phyloP scores from a whole-genome alignment of 2,329 filamentous ascomycete species.

The Clathrospora elynae region DNA sequence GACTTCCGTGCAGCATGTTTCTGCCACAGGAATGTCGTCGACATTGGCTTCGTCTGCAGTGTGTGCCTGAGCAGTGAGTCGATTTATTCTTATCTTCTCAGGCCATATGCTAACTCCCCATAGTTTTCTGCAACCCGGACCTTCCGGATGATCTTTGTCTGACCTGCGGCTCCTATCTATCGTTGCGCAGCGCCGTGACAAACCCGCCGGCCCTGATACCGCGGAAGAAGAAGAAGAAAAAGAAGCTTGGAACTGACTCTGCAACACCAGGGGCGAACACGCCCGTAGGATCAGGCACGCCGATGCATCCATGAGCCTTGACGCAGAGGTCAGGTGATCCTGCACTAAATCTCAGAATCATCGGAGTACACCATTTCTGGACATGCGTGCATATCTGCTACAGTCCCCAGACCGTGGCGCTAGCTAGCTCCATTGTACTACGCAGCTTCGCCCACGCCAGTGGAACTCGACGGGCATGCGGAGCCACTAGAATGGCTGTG shows the following conservation, averaged over 20 bases:
- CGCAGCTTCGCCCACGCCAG: slow-evolving; percentile 1
- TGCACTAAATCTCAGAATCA: slow-evolving; percentile 5
- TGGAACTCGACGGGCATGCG: slow-evolving; percentile 2
- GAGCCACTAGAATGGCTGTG: slow-evolving; percentile 2
- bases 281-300: slow-evolving; percentile 41
- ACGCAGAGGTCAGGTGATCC: neutral
- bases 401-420: slow-evolving; percentile 5
- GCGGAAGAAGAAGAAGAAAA: slow-evolving; percentile 50
- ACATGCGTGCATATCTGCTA: slow-evolving; percentile 13
- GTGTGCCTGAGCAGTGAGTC: slow-evolving; percentile 82
- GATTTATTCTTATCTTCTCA: slow-evolving; percentile 9
- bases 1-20: slow-evolving; percentile 99
- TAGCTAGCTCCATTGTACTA: slow-evolving; percentile 7
- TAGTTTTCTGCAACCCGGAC: slow-evolving; percentile 46
- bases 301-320: slow-evolving; percentile 36
- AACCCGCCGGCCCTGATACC: slow-evolving; percentile 45
- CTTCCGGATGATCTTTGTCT: slow-evolving; percentile 45
- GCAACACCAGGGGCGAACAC: slow-evolving; percentile 43
- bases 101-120: slow-evolving; percentile 8
- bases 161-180: slow-evolving; percentile 49
- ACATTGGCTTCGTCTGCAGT: slow-evolving; percentile 93
- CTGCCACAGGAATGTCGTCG: slow-evolving; percentile 88
- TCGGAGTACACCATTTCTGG: slow-evolving; percentile 1
- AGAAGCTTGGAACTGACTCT: slow-evolving; percentile 40
- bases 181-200: slow-evolving; percentile 40